A percentile compares a stretch with the other conserved stretches of the same genome.
phyloP scores from a whole-genome alignment of 2,329 filamentous ascomycete genomes.

The Fusarium neocosmosporiellum region DNA sequence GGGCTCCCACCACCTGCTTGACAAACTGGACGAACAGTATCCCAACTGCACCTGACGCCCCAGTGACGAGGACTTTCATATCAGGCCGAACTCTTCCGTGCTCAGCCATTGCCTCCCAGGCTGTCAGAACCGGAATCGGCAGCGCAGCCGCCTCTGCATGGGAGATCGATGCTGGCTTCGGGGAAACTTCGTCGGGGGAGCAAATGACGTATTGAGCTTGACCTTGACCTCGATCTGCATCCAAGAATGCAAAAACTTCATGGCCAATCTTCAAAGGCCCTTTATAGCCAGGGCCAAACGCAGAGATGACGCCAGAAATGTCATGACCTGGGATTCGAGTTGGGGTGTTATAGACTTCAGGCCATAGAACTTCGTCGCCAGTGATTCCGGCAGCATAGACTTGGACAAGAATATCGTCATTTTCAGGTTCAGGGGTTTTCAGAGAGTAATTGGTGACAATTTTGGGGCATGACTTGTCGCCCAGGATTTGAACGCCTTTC shows the following conservation, averaged over 20 bases:
- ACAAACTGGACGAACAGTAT: conserved; percentile 46
- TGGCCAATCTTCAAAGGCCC: neutral
- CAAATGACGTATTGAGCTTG: conserved; percentile 18
- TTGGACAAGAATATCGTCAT: conserved; percentile 43
- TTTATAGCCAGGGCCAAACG: conserved; percentile 23
- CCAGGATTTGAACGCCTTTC: conserved; percentile 49
- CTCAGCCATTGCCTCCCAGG: conserved; percentile 16
- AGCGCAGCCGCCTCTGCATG: conserved; percentile 6
- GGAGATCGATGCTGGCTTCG: conserved; percentile 1
- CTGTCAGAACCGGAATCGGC: conserved; percentile 19
- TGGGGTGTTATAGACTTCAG: conserved; percentile 45
- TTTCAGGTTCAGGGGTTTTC: conserved; percentile 27
- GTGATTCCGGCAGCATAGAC: conserved; percentile 50
- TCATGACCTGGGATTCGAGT: conserved; percentile 50
- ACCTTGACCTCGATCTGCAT: neutral
- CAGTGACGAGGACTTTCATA: conserved; percentile 6
- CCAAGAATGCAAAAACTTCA: neutral
- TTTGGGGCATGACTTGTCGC: conserved; percentile 30
- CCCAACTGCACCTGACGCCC: conserved; percentile 26
- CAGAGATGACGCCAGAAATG: conserved; percentile 47
- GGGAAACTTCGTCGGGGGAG: neutral
- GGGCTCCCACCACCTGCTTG: conserved; percentile 20
- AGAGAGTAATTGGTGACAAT: conserved; percentile 28
- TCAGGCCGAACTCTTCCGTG: rapidly evolving
- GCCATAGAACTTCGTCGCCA: conserved; percentile 49